Evolutionary conservation across 2,329 filamentous ascomycete species (phyloP).

Genomic region (Tolypocladium inflatum): DNA sequence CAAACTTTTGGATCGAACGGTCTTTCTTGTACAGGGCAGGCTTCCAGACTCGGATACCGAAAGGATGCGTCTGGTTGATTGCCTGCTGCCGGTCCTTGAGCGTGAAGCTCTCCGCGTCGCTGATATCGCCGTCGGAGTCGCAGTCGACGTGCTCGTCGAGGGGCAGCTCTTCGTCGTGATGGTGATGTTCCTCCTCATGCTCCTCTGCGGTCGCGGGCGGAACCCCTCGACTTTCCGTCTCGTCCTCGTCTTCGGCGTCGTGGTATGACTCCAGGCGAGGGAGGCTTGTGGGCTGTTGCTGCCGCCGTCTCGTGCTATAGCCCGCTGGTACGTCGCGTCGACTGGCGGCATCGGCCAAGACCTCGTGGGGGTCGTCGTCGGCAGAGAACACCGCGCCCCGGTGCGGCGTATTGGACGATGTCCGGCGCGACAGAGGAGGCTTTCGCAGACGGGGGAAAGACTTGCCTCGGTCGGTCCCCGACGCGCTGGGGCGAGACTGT

Average conservation of each 20-base stretch:
- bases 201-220: conserved; percentile 8
- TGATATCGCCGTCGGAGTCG: conserved; percentile 63
- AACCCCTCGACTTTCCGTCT: conserved; percentile 10
- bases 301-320: conserved; percentile 23
- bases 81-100: conserved; percentile 93
- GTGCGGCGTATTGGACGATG: conserved; percentile 69
- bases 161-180: conserved; percentile 27
- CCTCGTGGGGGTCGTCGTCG: conserved; percentile 76
- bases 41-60: conserved; percentile 98
- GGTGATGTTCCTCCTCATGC: conserved; percentile 13
- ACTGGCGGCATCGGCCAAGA: conserved; percentile 56
- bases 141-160: conserved; percentile 43
- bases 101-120: conserved; percentile 95
- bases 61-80: conserved; percentile 97
- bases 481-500: conserved; percentile 28
- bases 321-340: conserved; percentile 27
- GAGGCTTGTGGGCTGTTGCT: conserved; percentile 21
- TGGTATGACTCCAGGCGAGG: conserved; percentile 32
- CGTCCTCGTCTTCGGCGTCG: conserved; percentile 10
- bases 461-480: conserved; percentile 37
- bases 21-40: conserved; percentile 97
- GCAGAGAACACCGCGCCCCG: conserved; percentile 83
- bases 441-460: conserved; percentile 51
- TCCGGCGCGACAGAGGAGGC: conserved; percentile 61
- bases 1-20: conserved; percentile 90